These are phyloP conservation scores for Triglochin maritima DNA, from an alignment of 106 monocot species.

Conservation along the genomic window DNA sequence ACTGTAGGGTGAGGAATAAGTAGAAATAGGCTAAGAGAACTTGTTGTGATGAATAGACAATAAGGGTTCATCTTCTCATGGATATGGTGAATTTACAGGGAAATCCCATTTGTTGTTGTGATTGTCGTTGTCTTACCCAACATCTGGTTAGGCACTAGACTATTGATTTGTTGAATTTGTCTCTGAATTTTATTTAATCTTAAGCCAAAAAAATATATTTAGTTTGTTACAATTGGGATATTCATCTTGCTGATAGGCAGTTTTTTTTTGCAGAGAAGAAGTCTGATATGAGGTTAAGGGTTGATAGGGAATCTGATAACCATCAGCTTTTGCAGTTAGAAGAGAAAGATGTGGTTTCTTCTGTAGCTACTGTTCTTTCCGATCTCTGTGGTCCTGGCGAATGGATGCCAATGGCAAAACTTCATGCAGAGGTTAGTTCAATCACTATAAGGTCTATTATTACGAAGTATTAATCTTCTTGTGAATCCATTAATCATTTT, in stretches of 20 bases:
- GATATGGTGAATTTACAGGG: too few relatives aligned
- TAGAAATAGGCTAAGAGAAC: too few relatives aligned
- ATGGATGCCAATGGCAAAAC: conserved; percentile 66
- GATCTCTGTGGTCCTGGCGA: conserved; percentile 75
- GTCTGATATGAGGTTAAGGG: conserved; percentile 34
- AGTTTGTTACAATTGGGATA: background rate
- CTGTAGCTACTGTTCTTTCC: conserved; percentile 63
- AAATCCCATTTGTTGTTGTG: too few relatives aligned
- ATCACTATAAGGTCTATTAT: background rate
- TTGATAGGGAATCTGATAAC: conserved; percentile 56
- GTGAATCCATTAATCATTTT: background rate
- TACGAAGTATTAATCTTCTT: background rate
- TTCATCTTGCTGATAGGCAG: too few relatives aligned
- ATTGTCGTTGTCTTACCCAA: too few relatives aligned
- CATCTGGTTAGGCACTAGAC: too few relatives aligned
- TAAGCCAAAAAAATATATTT: background rate
- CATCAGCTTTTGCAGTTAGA: conserved; percentile 66
- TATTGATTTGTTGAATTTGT: too few relatives aligned
- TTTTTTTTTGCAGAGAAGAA: conserved; percentile 36
- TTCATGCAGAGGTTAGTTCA: conserved; percentile 60
- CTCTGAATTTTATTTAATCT: too few relatives aligned
- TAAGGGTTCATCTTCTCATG: too few relatives aligned
- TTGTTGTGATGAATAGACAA: too few relatives aligned
- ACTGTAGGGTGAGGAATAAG: too few relatives aligned
- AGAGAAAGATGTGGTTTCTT: conserved; percentile 86